phyloP scores from a whole-genome alignment of 164 flowering plant genomes.

The Vitis cinerea region DNA sequence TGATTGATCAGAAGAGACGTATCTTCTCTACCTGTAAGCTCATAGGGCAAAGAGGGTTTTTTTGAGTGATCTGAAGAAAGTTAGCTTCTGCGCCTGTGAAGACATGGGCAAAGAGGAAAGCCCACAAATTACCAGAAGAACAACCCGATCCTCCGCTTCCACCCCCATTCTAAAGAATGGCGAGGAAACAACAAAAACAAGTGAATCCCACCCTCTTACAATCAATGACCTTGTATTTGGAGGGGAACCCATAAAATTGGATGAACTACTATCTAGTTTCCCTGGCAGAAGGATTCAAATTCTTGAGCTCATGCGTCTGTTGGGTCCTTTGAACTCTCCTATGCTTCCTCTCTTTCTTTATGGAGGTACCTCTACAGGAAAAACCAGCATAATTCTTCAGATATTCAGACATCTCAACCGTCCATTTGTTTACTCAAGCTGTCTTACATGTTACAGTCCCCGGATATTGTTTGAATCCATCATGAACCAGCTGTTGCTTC shows the following conservation, averaged over 20 bases:
- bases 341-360: conserved; percentile 72
- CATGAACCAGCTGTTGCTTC: conserved; percentile 73
- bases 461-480: conserved; percentile 76
- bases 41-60: neutral
- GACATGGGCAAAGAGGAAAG: conserved; percentile 51
- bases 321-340: conserved; percentile 77
- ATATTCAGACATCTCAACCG: conserved; percentile 68
- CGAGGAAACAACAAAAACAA: conserved; percentile 19
- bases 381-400: conserved; percentile 70
- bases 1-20: too few relatives aligned
- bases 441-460: conserved; percentile 71
- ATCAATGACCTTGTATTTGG: conserved; percentile 43
- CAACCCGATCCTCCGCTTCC: conserved; percentile 53
- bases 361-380: conserved; percentile 81
- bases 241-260: conserved; percentile 40
- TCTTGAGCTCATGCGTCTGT: conserved; percentile 48
- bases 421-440: conserved; percentile 87
- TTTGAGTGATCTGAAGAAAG: neutral
- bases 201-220: conserved; percentile 24
- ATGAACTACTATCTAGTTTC: conserved; percentile 52
- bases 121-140: conserved; percentile 47
- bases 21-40: neutral
- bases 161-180: conserved; percentile 22
- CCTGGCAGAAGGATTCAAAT: conserved; percentile 73
- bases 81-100: conserved; percentile 7